Conservation (phyloP, 2,329 filamentous ascomycete species). For the Cercospora beticola region DNA sequence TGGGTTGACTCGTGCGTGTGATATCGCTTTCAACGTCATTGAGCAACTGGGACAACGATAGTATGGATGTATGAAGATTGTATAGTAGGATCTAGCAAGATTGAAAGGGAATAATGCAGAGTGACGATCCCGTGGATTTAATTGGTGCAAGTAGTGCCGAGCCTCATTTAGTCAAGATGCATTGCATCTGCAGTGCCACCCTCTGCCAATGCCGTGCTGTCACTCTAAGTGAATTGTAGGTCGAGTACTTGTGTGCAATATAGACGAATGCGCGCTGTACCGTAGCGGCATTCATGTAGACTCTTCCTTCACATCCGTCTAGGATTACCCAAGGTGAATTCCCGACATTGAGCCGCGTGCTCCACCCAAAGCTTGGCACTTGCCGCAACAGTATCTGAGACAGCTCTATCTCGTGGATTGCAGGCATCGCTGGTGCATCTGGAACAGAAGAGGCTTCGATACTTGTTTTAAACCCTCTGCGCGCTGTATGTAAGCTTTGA, state of each 20-base stretch:
- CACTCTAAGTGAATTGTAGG: neutral
- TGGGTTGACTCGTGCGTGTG: neutral
- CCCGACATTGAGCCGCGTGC: neutral
- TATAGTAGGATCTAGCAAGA: neutral
- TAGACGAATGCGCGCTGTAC: neutral
- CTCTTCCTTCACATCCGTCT: neutral
- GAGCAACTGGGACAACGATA: neutral
- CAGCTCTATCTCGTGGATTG: neutral
- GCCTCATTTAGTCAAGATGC: constrained; percentile 14
- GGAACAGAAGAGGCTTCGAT: neutral
- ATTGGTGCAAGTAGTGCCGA: constrained; percentile 13
- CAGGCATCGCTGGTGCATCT: constrained; percentile 10
- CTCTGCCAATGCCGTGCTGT: neutral
- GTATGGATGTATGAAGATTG: neutral
- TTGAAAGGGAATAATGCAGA: neutral
- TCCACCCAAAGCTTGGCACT: constrained; percentile 12
- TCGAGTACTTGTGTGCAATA: neutral
- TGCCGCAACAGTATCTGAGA: constrained; percentile 7
- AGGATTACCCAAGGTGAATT: neutral
- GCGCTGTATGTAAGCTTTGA: neutral
- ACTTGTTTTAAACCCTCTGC: neutral
- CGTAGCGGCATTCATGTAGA: neutral
- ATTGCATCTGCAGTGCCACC: neutral
- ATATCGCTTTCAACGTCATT: neutral
- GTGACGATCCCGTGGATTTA: neutral